phyloP scores from a whole-genome alignment of 2,329 filamentous ascomycete species.

The Gremmenia infestans region DNA sequence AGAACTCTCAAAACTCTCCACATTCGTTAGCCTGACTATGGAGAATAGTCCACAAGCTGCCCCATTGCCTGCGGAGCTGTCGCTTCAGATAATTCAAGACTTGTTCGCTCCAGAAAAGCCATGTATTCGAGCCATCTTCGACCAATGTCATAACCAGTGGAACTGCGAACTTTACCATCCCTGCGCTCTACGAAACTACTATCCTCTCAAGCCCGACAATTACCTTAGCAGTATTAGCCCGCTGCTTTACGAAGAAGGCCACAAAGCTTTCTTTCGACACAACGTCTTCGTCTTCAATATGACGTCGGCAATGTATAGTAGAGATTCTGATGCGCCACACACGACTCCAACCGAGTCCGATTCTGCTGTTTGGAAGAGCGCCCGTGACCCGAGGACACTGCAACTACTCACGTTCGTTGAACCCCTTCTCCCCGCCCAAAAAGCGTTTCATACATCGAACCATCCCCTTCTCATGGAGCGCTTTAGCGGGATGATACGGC shows the following conservation, averaged over 20 bases:
- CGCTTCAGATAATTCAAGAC: background rate
- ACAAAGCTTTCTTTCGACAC: slow-evolving; percentile 2
- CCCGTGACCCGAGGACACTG: background rate
- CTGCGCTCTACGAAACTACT: background rate
- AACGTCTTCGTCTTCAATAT: slow-evolving; percentile 4
- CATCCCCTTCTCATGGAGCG: background rate
- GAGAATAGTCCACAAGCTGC: no score
- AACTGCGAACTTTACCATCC: background rate
- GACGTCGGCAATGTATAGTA: background rate
- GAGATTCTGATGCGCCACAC: no score
- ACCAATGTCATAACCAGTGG: slow-evolving; percentile 1
- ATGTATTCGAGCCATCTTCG: no score
- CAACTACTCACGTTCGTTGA: background rate
- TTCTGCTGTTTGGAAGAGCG: background rate
- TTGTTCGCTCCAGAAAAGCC: background rate
- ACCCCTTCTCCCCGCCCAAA: background rate
- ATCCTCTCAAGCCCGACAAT: background rate
- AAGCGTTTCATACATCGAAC: background rate
- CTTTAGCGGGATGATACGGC: slow-evolving; percentile 1
- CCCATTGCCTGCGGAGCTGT: slow-evolving; percentile 1
- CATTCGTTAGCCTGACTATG: background rate
- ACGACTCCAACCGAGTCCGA: no score
- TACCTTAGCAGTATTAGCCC: background rate
- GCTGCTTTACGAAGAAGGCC: slow-evolving; percentile 1
- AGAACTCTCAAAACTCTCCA: background rate